A percentile compares a stretch with the other conserved stretches of the same genome.
Evolutionary conservation across 495 filamentous ascomycete species (phyloP).

Genomic region (Penicillium arizonense): DNA sequence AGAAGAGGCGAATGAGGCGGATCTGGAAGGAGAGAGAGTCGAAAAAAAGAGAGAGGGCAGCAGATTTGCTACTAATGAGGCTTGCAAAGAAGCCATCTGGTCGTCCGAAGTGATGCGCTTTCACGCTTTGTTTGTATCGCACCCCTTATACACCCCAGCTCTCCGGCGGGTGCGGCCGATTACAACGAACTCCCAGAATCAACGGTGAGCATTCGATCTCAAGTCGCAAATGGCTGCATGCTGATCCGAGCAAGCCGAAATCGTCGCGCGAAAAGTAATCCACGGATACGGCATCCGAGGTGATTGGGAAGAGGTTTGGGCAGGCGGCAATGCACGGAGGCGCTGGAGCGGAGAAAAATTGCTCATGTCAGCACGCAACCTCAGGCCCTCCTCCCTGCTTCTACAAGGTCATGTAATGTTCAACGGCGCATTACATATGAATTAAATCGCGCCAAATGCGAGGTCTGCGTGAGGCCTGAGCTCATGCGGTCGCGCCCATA

Average conservation of each 20-base stretch:
- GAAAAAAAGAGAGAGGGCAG: conserved; percentile 29
- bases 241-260: not conserved
- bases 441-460: conserved; percentile 6
- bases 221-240: conserved; percentile 18
- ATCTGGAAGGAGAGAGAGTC: conserved; percentile 21
- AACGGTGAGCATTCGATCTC: conserved; percentile 14
- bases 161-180: conserved; percentile 10
- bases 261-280: not conserved
- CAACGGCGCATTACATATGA: not conserved
- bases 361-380: conserved; percentile 25
- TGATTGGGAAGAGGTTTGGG: conserved; percentile 10
- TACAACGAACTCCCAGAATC: conserved; percentile 10
- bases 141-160: conserved; percentile 12
- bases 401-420: conserved; percentile 1
- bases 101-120: conserved; percentile 2
- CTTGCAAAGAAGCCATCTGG: conserved; percentile 21
- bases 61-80: conserved; percentile 20
- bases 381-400: conserved; percentile 7
- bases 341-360: conserved; percentile 20
- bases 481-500: not conserved
- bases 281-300: conserved; percentile 5
- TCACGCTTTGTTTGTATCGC: conserved; percentile 7
- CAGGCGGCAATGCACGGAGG: conserved; percentile 13
- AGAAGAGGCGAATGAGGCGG: conserved; percentile 11
- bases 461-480: conserved; percentile 12